A percentile compares a stretch with the other conserved stretches of the same genome.
Conservation (phyloP, 441 rosid species). For the Eruca vesicaria region DNA sequence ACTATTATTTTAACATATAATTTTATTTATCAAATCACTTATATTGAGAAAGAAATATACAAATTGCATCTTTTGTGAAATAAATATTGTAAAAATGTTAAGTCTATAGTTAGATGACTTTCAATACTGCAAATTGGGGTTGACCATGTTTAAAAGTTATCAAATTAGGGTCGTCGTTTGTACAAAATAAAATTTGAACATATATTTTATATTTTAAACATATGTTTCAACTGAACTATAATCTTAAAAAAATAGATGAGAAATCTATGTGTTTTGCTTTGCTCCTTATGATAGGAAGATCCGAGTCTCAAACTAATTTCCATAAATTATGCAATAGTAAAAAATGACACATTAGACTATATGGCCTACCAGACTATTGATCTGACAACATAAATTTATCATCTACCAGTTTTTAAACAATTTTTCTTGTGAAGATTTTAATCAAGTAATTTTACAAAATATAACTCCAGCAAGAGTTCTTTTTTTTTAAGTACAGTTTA, state of each 20-base stretch:
- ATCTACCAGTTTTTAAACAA: background rate
- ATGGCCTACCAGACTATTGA: background rate
- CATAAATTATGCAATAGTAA: background rate
- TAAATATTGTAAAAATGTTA: background rate
- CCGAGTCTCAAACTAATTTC: background rate
- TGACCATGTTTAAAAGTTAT: background rate
- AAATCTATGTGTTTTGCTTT: background rate
- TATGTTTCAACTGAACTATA: background rate
- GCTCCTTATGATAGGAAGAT: background rate
- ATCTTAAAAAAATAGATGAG: background rate
- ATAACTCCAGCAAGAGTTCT: background rate
- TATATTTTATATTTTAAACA: background rate
- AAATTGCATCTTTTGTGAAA: conserved; percentile 21
- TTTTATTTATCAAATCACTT: too few species aligned
- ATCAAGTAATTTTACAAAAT: background rate
- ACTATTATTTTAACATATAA: too few species aligned
- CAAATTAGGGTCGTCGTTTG: conserved; percentile 1
- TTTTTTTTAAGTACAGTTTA: background rate
- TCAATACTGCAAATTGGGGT: background rate
- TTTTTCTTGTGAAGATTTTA: background rate
- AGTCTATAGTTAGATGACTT: conserved; percentile 4
- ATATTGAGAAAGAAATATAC: too few species aligned
- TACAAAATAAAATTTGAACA: background rate
- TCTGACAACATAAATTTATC: background rate
- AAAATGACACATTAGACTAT: background rate